phyloP scores from a whole-genome alignment of 2,329 filamentous ascomycete genomes.

The Aspergillus latus region DNA sequence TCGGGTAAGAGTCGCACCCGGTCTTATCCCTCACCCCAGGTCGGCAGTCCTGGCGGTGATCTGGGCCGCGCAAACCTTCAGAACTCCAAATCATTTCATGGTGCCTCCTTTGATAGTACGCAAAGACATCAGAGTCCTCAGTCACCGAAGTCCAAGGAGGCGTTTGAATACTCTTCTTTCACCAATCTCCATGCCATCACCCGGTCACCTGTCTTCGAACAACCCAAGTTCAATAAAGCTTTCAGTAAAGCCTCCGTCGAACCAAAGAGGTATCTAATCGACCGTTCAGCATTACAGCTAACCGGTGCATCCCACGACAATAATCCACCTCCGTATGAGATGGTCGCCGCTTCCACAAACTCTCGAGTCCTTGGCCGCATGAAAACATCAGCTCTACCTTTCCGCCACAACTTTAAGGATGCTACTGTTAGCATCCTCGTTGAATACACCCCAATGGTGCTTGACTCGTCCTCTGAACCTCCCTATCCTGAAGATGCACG shows the following conservation, averaged over 20 bases:
- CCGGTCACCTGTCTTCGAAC: conserved; percentile 13
- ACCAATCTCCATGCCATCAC: conserved; percentile 15
- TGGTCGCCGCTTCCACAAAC: conserved; percentile 43
- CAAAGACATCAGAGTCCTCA: conserved; percentile 27
- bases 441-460: conserved; percentile 44
- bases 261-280: conserved; percentile 38
- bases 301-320: conserved; percentile 41
- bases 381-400: conserved; percentile 38
- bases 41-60: conserved; percentile 19
- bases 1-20: conserved; percentile 24
- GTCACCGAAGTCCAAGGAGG: conserved; percentile 25
- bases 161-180: conserved; percentile 27
- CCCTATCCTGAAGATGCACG: conserved; percentile 31
- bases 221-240: conserved; percentile 21
- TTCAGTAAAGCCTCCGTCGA: conserved; percentile 26
- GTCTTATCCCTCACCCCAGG: conserved; percentile 30
- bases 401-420: conserved; percentile 33
- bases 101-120: conserved; percentile 40
- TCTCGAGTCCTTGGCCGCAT: conserved; percentile 44
- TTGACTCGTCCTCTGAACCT: conserved; percentile 33
- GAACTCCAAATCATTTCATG: conserved; percentile 33
- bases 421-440: conserved; percentile 42
- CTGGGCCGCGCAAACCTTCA: conserved; percentile 24
- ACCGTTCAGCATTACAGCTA: conserved; percentile 41
- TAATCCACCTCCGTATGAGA: conserved; percentile 45